Conservation (phyloP, 2,329 filamentous ascomycete genomes). For the Sarocladium kiliense region DNA sequence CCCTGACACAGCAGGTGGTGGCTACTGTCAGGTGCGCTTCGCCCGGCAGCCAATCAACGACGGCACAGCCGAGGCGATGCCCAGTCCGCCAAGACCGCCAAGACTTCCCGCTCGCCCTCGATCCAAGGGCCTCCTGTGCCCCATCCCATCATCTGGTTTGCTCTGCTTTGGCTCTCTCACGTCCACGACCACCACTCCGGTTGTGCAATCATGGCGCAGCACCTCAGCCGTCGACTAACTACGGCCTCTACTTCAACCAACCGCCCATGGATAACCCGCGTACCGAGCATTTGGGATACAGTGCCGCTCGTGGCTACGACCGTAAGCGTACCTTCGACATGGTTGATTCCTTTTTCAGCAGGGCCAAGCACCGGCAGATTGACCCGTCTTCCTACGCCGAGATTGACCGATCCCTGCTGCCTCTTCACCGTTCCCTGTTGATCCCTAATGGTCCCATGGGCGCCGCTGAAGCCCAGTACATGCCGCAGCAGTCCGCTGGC, state of each 20-base stretch:
- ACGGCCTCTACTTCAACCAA: slow-evolving; percentile 76
- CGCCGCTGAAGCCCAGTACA: slow-evolving; percentile 46
- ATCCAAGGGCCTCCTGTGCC: slow-evolving; percentile 10
- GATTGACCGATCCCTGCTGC: slow-evolving; percentile 82
- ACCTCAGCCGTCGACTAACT: slow-evolving; percentile 48
- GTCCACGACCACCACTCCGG: background rate
- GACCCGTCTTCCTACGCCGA: slow-evolving; percentile 87
- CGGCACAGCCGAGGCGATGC: too few species aligned
- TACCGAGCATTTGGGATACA: slow-evolving; percentile 58
- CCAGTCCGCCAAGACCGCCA: too few species aligned
- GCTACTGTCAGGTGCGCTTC: too few species aligned
- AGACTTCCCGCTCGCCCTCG: too few species aligned
- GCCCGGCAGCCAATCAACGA: too few species aligned
- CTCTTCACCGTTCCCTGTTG: slow-evolving; percentile 67
- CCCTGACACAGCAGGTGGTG: slow-evolving; percentile 1
- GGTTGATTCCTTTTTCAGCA: too few species aligned
- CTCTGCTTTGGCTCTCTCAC: background rate
- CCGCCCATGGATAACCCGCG: slow-evolving; percentile 49
- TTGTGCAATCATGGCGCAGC: slow-evolving; percentile 18
- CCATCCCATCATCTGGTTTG: slow-evolving; percentile 1
- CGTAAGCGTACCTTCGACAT: too few species aligned
- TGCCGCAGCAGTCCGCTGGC: too few species aligned
- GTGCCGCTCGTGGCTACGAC: too few species aligned
- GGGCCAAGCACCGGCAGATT: too few species aligned
- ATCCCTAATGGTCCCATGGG: slow-evolving; percentile 48